Percentiles rank a stretch among this genome's conserved stretches.
Evolutionary conservation across 345 rosid species (phyloP).

Genomic region (Boechera retrofracta): DNA sequence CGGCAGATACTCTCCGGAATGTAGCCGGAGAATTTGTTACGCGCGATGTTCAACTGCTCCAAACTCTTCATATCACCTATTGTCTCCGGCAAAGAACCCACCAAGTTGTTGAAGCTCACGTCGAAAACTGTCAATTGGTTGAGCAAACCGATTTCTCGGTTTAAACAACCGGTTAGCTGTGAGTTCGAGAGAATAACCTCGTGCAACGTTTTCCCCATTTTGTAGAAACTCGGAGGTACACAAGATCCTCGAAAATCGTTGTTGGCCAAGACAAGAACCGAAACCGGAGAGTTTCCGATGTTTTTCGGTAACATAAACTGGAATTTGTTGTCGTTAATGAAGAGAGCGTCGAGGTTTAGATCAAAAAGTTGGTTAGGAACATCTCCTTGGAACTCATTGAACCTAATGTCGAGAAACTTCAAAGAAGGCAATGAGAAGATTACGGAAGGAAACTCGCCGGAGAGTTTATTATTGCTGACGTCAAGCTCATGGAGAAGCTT

Average conservation of each 20-base stretch:
- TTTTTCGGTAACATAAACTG: slow-evolving; percentile 63
- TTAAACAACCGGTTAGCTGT: slow-evolving; percentile 72
- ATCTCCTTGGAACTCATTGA: slow-evolving; percentile 60
- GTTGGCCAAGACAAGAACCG: slow-evolving; percentile 80
- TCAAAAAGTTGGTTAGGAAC: slow-evolving; percentile 68
- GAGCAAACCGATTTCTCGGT: slow-evolving; percentile 59
- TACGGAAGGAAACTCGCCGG: slow-evolving; percentile 68
- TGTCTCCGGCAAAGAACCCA: slow-evolving; percentile 68
- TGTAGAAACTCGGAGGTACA: slow-evolving; percentile 65
- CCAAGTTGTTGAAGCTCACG: slow-evolving; percentile 66
- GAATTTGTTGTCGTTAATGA: slow-evolving; percentile 85
- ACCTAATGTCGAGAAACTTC: slow-evolving; percentile 82
- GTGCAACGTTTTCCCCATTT: slow-evolving; percentile 64
- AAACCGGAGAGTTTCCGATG: slow-evolving; percentile 77
- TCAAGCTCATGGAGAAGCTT: slow-evolving; percentile 72
- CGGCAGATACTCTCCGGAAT: slow-evolving; percentile 70
- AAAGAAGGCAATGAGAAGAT: slow-evolving; percentile 66
- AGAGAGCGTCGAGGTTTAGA: slow-evolving; percentile 77
- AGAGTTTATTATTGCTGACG: slow-evolving; percentile 72
- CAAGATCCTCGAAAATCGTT: slow-evolving; percentile 64
- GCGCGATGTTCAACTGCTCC: slow-evolving; percentile 78
- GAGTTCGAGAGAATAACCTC: slow-evolving; percentile 61
- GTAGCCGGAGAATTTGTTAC: slow-evolving; percentile 64
- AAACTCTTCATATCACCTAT: slow-evolving; percentile 73
- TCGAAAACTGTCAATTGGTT: slow-evolving; percentile 72